These are phyloP conservation scores for Babesia bovis DNA, from an alignment of 169 alveolate genomes.

Conservation along the genomic window DNA sequence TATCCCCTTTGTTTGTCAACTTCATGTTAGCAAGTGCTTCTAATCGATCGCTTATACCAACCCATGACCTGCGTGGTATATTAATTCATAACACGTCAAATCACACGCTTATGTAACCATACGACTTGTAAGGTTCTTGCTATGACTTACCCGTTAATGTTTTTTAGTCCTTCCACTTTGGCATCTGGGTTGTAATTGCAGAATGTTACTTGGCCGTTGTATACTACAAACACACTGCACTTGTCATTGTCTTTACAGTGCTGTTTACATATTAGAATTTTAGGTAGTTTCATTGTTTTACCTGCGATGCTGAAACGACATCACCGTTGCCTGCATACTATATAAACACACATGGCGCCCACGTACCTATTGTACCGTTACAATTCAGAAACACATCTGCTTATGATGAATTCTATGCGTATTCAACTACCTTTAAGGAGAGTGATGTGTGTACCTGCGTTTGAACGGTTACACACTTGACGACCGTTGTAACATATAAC, in stretches of 20 bases:
- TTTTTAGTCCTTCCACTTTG: neutral
- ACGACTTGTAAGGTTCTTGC: neutral
- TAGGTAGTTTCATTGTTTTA: neutral
- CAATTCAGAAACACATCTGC: conserved; percentile 12
- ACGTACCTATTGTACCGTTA: conserved; percentile 4
- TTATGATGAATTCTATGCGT: neutral
- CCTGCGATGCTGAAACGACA: conserved; percentile 11
- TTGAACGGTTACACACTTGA: neutral
- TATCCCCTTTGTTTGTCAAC: neutral
- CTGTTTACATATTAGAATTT: neutral
- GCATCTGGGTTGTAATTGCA: neutral
- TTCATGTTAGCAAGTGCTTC: neutral
- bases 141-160: neutral
- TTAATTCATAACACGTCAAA: no score
- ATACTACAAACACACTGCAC: conserved; percentile 8
- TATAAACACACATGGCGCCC: neutral
- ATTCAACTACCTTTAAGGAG: conserved; percentile 8
- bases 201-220: conserved; percentile 8
- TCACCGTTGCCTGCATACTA: conserved; percentile 19
- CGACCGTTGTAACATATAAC: conserved; percentile 2
- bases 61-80: conserved; percentile 4
- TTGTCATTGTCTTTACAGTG: neutral
- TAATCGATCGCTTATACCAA: neutral
- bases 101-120: no score
- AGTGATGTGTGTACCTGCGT: conserved; percentile 8